Evolutionary conservation across 345 rosid species (phyloP), one percentile per base, ranked within the genome.

Genomic region (Melastoma malabathricum): DNA sequence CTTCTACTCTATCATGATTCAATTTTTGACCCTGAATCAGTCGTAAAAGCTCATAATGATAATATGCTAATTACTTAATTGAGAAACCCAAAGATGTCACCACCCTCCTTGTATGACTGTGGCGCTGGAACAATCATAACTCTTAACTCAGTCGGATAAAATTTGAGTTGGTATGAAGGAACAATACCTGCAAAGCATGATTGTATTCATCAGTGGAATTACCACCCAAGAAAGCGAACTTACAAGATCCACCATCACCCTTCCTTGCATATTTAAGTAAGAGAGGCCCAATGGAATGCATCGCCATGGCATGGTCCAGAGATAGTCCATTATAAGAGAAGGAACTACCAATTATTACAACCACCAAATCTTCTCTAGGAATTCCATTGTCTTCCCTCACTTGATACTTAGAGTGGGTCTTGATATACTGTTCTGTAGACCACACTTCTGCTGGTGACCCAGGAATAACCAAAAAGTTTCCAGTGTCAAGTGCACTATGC

Each of bases 381-480:
- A 77, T 75, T 51, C 83, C 95, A 67, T 81, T 63, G 48, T 55
- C 62, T 61, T 68, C 70, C 70, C 97, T 79, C 58, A 83, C 48
- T 23, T 72, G 79, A 69, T 70, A 64, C 67, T 77, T 92, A 60
- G 65, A 56, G 60, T 82, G 78, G 47, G 68, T 68, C 67, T 70
- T 79, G 50, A 65, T 55, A 61, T 75, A 92, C 62, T 67, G 75
- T 71, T 84, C 94, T 57, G 90, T 90, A 65, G 84, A 79, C 95
- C 98, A 92, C 48, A 84, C 88, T 68, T 92, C 95, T 12, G 77
- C 64, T 43, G 88, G 88, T 23, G 94, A 77, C 76, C 95, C 98
- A 66, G 90, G 90, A 76, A 87, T 73, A 56, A 87, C 98, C 78
- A 77, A 72, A 72, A 92, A 92, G 80, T 92, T 87, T 67, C 98